Conservation (phyloP, 1,139 yeast genomes). For the Lodderomyces metapsilosis region DNA sequence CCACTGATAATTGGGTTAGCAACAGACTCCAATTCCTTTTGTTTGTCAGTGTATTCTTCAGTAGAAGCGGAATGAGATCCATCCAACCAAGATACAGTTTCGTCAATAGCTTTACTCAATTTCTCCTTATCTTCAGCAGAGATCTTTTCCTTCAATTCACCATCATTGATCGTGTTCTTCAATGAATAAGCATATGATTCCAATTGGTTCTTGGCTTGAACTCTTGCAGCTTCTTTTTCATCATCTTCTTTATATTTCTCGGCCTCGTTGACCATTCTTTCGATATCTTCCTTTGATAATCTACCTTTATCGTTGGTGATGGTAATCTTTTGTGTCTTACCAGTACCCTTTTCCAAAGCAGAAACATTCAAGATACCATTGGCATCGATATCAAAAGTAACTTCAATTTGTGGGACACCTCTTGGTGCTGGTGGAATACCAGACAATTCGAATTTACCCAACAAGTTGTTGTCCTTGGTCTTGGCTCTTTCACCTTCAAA, state of each 20-base stretch:
- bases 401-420: constrained; percentile 99
- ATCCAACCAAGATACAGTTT: constrained; percentile 86
- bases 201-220: constrained; percentile 76
- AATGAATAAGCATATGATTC: constrained; percentile 90
- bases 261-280: constrained; percentile 98
- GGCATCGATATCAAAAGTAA: constrained; percentile 99
- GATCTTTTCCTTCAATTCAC: constrained; percentile 76
- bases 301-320: constrained; percentile 99
- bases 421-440: constrained; percentile 99
- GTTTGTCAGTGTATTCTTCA: constrained; percentile 85
- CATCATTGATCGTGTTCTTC: constrained; percentile 71
- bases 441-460: constrained; percentile 99
- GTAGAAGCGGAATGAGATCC: constrained; percentile 81
- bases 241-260: constrained; percentile 93
- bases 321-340: constrained; percentile 99
- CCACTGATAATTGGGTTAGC: constrained; percentile 94
- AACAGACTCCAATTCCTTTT: constrained; percentile 89
- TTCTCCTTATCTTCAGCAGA: constrained; percentile 74
- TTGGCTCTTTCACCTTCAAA: constrained; percentile 99
- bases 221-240: constrained; percentile 51
- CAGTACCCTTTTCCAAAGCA: constrained; percentile 98
- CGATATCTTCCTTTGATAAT: constrained; percentile 95
- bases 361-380: constrained; percentile 99
- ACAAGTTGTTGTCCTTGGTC: constrained; percentile 98
- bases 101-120: constrained; percentile 81